Conservation (phyloP, 2,329 filamentous ascomycete species). For the Aspergillus caelatus region DNA sequence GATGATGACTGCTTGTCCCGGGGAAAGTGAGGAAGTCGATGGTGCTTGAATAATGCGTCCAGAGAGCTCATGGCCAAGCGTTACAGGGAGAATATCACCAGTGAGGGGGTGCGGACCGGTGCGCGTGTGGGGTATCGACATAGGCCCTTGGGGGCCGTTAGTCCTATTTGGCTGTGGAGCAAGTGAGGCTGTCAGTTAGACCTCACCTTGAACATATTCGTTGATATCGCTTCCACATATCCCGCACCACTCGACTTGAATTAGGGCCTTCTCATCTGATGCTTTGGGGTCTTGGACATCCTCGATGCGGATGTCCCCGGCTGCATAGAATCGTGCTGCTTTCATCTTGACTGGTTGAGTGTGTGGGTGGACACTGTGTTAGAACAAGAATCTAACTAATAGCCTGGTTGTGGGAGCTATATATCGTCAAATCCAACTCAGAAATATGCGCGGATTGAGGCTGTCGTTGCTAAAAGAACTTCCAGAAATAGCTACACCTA, state of each 20-base stretch:
- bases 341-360: neutral
- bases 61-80: neutral
- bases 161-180: neutral
- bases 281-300: neutral
- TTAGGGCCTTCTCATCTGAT: neutral
- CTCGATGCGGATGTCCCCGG: neutral
- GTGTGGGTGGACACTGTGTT: fast-evolving
- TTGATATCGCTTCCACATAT: neutral
- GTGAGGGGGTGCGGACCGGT: neutral
- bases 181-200: no score
- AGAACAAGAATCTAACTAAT: neutral
- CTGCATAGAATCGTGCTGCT: neutral
- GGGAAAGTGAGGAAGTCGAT: neutral
- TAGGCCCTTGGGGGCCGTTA: neutral
- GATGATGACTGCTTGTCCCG: neutral
- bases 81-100: neutral
- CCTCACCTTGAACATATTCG: neutral
- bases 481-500: no score
- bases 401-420: no score
- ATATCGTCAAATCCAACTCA: no score
- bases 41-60: neutral
- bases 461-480: fast-evolving
- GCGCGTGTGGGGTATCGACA: neutral
- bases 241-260: neutral
- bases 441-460: no score